Base-by-base conservation (phyloP, 1,139 yeast genomes). In the Suhomyces coccinellae region DNA sequence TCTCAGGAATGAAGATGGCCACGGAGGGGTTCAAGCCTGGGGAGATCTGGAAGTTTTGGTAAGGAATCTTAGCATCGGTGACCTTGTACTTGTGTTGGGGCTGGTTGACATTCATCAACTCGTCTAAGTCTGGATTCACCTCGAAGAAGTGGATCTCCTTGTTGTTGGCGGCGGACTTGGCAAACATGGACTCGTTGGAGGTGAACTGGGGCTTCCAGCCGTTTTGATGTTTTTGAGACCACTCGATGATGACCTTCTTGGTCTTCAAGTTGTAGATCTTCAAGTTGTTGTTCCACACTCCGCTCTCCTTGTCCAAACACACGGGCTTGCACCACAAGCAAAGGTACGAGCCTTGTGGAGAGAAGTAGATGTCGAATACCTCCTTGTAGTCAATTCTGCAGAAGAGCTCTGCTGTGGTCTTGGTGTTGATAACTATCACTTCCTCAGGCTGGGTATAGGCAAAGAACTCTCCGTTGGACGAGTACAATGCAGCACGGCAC, bases 161-260 rank as follows among this genome's bases (percentile, higher is more conserved):
- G 54, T 69, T 69, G 57, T 69, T 67, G 44, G 76, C 71, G 46
- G 79, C 75, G 56, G 83, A 71, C 59, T 84, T 79, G 39, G 90
- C 87, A 65, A 87, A 76, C 54, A 80, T 72, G 54, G 78, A 74
- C 69, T 89, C 93, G 63, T 89, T 95, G 49, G 77, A 77, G 12
- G 95, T 86, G 64, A 85, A 89, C 68, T 89, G 96, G 29, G 95
- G 87, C 59, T 82, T 83, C 97, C 99, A 91, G 27, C 93, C 95
- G 49, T 82, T 81, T 70, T 93, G 97, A 47, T 83, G 83, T 65
- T 86, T 88, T 53, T 87, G 87, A 44, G 87, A 74, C 77, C 88
- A 91, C 54, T 82, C 80, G 53, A 78, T 82, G 40, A 82, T 69
- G 39, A 82, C 74, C 43, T 76, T 70, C 34, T 79, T 62, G 35